Evolutionary conservation across 192 early-diverging fungal species (phyloP).

Genomic region (Cetraspora pellucida): DNA sequence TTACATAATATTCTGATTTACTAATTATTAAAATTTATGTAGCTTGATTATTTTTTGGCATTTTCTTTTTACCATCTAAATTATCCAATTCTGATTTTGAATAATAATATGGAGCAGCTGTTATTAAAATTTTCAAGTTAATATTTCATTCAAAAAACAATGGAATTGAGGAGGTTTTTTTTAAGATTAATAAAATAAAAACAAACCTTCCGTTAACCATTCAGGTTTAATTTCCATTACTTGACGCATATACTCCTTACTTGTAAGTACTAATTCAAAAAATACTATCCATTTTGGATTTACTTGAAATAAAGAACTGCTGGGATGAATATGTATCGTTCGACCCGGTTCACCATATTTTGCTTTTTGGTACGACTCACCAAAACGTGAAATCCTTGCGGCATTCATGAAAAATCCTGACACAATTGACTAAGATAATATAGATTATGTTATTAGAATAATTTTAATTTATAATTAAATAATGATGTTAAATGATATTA

Average conservation of each 20-base stretch:
- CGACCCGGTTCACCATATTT: conserved; percentile 74
- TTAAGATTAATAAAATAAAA: background rate
- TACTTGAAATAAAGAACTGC: conserved; percentile 74
- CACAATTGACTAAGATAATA: conserved; percentile 63
- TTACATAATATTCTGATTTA: too few relatives aligned
- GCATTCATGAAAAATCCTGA: conserved; percentile 97
- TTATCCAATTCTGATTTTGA: conserved; percentile 23
- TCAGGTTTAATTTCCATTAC: conserved; percentile 88
- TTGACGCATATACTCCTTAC: conserved; percentile 94
- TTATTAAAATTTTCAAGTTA: background rate
- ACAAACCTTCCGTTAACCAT: conserved; percentile 80
- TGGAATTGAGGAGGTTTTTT: background rate
- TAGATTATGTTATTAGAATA: background rate
- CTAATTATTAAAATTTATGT: background rate
- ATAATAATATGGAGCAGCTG: conserved; percentile 29
- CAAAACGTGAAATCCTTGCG: conserved; percentile 79
- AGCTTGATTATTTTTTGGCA: conserved; percentile 29
- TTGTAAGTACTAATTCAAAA: conserved; percentile 91
- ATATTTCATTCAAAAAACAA: background rate
- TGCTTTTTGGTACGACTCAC: conserved; percentile 87
- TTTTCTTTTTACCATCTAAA: conserved; percentile 31
- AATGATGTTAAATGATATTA: background rate
- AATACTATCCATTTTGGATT: conserved; percentile 89
- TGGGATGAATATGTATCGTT: conserved; percentile 92
- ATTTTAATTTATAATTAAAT: background rate